Evolutionary conservation across 1,139 yeast species (phyloP).

Genomic region (Hansenula lynferdii): DNA sequence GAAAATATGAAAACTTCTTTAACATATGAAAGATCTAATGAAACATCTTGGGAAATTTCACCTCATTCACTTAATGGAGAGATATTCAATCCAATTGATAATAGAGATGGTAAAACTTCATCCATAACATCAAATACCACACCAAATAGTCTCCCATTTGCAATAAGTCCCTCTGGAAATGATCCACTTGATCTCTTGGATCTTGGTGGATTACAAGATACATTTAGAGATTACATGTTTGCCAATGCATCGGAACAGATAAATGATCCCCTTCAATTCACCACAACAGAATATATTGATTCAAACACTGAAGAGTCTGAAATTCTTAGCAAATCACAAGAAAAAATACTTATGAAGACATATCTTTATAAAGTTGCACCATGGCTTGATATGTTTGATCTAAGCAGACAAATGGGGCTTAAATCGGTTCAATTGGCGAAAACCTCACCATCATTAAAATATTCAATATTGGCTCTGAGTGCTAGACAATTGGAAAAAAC

Average conservation of each 20-base stretch:
- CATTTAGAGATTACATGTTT: constrained; percentile 31
- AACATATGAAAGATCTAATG: background rate
- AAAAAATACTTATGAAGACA: constrained; percentile 23
- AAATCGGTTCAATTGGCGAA: constrained; percentile 24
- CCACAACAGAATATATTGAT: background rate
- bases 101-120: no score
- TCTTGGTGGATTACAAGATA: constrained; percentile 23
- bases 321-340: constrained; percentile 19
- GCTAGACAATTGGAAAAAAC: constrained; percentile 28
- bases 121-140: background rate
- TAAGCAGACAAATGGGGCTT: constrained; percentile 27
- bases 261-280: background rate
- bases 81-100: no score
- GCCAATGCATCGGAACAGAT: constrained; percentile 23
- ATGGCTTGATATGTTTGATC: constrained; percentile 33
- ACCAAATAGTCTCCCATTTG: constrained; percentile 1
- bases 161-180: constrained; percentile 7
- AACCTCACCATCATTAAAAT: constrained; percentile 21
- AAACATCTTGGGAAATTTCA: background rate
- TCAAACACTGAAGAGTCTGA: constrained; percentile 2
- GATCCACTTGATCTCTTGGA: constrained; percentile 12
- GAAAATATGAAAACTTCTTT: constrained; percentile 14
- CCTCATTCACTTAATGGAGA: background rate
- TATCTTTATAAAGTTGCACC: constrained; percentile 31
- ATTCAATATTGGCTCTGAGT: constrained; percentile 28